A percentile compares a stretch with the other conserved stretches of the same genome.
Conservation (phyloP, 306 rosid species). For the Rubus parviflorus region DNA sequence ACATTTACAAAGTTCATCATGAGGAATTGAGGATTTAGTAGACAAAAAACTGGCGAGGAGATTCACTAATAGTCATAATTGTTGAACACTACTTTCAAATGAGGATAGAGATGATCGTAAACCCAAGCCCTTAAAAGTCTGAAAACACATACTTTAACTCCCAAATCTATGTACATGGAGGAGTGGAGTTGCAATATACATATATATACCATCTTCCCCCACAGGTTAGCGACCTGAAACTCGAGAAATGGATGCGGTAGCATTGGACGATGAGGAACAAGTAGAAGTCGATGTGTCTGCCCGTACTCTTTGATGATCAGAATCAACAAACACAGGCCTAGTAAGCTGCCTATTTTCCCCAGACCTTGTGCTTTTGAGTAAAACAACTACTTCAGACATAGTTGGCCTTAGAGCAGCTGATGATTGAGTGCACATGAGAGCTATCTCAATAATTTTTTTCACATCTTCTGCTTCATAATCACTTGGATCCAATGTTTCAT, state of each 20-base stretch:
- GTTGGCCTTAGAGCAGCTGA: conserved; percentile 57
- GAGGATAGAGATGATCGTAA: neutral
- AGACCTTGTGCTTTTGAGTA: conserved; percentile 47
- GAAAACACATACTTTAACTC: too few species aligned
- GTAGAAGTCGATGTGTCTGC: conserved; percentile 50
- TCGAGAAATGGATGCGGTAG: conserved; percentile 49
- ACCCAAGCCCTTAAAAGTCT: neutral
- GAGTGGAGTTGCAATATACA: neutral
- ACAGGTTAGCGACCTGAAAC: conserved; percentile 41
- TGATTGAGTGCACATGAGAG: conserved; percentile 59
- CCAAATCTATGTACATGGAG: neutral
- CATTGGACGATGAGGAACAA: conserved; percentile 50
- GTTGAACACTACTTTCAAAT: neutral
- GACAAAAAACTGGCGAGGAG: neutral
- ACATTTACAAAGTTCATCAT: too few species aligned
- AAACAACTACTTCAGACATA: conserved; percentile 58
- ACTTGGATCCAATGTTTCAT: conserved; percentile 41
- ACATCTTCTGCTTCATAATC: conserved; percentile 53
- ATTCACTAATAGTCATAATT: neutral
- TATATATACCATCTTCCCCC: neutral
- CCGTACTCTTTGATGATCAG: conserved; percentile 24
- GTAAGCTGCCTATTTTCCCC: conserved; percentile 33
- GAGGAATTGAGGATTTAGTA: neutral
- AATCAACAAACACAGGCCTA: conserved; percentile 59
- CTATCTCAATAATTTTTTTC: conserved; percentile 52